Percentiles rank a stretch among this genome's conserved stretches.
Conservation (phyloP, 1,284 basidiomycete genomes). For the Malassezia restricta region DNA sequence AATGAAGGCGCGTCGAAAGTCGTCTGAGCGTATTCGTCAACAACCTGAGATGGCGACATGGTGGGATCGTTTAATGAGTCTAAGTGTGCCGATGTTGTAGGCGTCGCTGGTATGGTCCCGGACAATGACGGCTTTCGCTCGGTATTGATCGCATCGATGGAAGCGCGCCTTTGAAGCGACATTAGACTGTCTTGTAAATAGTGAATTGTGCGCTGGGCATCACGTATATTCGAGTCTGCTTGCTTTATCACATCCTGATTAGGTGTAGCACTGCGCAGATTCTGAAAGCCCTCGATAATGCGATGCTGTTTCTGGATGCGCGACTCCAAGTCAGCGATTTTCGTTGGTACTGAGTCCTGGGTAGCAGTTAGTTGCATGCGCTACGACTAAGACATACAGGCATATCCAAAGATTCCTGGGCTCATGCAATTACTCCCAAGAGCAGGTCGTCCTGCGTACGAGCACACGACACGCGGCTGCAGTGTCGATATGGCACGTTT, state of each 20-base stretch:
- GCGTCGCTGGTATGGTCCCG: not conserved
- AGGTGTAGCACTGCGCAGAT: slow-evolving; percentile 65
- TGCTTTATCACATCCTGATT: slow-evolving; percentile 71
- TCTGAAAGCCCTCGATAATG: slow-evolving; percentile 72
- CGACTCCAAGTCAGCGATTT: slow-evolving; percentile 78
- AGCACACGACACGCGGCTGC: too few relatives aligned
- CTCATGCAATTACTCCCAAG: too few relatives aligned
- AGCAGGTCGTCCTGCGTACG: too few relatives aligned
- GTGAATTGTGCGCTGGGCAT: slow-evolving; percentile 68
- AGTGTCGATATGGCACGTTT: too few relatives aligned
- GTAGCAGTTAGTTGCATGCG: not conserved
- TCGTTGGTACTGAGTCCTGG: slow-evolving; percentile 55
- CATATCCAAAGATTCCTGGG: not conserved
- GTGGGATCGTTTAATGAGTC: not conserved
- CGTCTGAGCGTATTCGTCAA: not conserved
- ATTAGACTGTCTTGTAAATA: slow-evolving; percentile 79
- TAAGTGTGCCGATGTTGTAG: not conserved
- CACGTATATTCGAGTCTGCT: slow-evolving; percentile 68
- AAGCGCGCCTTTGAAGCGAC: slow-evolving; percentile 61
- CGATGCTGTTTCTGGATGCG: slow-evolving; percentile 84
- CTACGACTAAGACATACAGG: not conserved
- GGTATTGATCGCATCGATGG: slow-evolving; percentile 46
- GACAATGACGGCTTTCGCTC: not conserved
- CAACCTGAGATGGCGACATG: not conserved
- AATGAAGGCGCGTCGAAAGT: not conserved